These are phyloP conservation scores for Cucumis cinereus DNA, from an alignment of 306 rosid genomes.

Conservation along the genomic window DNA sequence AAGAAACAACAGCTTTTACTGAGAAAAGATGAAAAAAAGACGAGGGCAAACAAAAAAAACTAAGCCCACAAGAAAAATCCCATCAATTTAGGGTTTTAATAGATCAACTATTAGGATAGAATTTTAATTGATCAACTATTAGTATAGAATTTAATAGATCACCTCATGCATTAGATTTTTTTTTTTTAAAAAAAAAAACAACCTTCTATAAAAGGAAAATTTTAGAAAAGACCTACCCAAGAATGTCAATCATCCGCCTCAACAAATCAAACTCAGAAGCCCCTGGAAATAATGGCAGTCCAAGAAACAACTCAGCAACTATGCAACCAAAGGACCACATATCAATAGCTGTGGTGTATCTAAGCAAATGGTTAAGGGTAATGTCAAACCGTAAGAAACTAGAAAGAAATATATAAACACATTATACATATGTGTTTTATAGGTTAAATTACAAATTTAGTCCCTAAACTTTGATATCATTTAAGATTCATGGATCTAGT, in stretches of 20 bases:
- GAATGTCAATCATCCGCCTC: conserved; percentile 84
- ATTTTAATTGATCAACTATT: too few relatives aligned
- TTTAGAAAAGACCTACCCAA: conserved; percentile 53
- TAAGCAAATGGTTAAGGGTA: conserved; percentile 39
- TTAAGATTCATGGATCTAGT: too few relatives aligned
- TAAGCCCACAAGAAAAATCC: too few relatives aligned
- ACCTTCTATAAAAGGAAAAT: neutral
- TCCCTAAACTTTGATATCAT: neutral
- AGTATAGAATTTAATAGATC: too few relatives aligned
- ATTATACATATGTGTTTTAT: neutral
- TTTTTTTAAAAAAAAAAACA: too few relatives aligned
- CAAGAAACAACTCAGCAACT: conserved; percentile 94
- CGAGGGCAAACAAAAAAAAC: too few relatives aligned
- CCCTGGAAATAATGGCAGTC: conserved; percentile 95
- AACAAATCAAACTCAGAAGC: conserved; percentile 96
- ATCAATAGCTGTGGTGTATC: conserved; percentile 95
- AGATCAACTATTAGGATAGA: too few relatives aligned
- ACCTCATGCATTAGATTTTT: too few relatives aligned
- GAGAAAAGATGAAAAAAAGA: too few relatives aligned
- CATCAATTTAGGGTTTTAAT: too few relatives aligned
- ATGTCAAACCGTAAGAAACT: neutral
- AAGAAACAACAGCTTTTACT: too few relatives aligned
- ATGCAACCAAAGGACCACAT: conserved; percentile 99
- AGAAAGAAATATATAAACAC: neutral
- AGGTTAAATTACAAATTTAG: neutral